A percentile compares a stretch with the other conserved stretches of the same genome.
Evolutionary conservation across 2,329 filamentous ascomycete genomes (phyloP).

Genomic region (Zalaria obscura): DNA sequence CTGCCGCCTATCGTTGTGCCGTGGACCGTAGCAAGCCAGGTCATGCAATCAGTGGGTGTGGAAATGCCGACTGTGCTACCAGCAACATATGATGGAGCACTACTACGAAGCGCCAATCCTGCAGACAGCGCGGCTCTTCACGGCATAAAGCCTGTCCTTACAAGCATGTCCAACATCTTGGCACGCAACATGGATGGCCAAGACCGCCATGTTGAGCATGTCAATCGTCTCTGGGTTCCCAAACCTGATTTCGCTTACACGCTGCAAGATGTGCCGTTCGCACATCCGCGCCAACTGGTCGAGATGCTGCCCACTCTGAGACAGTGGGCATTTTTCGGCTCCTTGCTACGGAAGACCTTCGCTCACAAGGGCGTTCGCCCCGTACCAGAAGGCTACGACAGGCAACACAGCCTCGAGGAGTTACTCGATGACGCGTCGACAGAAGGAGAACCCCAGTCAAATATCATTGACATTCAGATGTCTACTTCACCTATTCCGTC

Average conservation of each 20-base stretch:
- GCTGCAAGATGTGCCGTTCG: constrained; percentile 57
- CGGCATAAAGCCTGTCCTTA: constrained; percentile 2
- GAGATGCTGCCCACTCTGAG: constrained; percentile 59
- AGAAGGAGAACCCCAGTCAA: not conserved
- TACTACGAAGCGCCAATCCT: constrained; percentile 1
- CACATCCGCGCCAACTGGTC: constrained; percentile 63
- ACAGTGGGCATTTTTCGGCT: constrained; percentile 60
- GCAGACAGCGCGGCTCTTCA: constrained; percentile 2
- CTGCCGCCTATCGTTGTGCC: constrained; percentile 62
- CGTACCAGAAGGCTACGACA: constrained; percentile 7
- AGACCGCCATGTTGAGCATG: constrained; percentile 19
- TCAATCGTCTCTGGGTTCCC: constrained; percentile 53
- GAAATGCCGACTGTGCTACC: not conserved
- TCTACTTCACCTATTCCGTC: constrained; percentile 17
- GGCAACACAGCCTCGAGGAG: constrained; percentile 15
- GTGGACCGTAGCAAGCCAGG: constrained; percentile 45
- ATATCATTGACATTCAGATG: constrained; percentile 18
- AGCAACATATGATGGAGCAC: constrained; percentile 1
- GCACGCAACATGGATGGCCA: constrained; percentile 4
- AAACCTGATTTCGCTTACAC: constrained; percentile 58
- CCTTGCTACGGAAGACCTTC: constrained; percentile 50
- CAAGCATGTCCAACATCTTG: constrained; percentile 4
- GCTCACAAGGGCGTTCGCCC: constrained; percentile 16
- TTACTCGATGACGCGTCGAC: constrained; percentile 3
- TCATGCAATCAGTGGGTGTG: constrained; percentile 39